Base-by-base conservation (phyloP, 2,329 filamentous ascomycete species). In the Tolypocladium tundrense region DNA sequence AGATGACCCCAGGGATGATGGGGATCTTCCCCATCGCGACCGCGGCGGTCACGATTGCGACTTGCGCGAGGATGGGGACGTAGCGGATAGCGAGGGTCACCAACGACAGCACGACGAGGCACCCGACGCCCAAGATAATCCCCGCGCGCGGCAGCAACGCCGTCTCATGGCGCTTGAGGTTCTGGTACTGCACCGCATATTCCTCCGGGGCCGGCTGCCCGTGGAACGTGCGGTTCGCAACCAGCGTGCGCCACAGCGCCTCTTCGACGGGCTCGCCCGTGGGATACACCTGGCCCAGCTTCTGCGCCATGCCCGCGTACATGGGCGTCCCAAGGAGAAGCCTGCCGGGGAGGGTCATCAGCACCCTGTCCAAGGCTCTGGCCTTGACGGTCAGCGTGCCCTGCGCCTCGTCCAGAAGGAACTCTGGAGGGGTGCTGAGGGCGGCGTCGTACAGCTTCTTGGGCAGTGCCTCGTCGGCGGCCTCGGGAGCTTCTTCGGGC, bases 201-300 rank as follows among this genome's bases (percentile, higher is more conserved):
- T 54, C 57, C 2, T 57, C 52, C 16, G 57, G 57, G 8, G 57
- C 57, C 14, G 16, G 50, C 31, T 48, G 53, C 7, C 57, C 59
- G 35, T 50, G 41, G 16, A 54, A 54, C 37, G 59, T 58, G 40
- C 57, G 48, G 54, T 60, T 60, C 11, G 43, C 59, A 24, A 57
- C 53, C 35, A 58, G 21, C 21, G 57, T 60, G 10, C 59, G 59
- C 57, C 59, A 60, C 2, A 58, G 33, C n/a, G 59, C 59, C 48
- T 60, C 59, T 8, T 50, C 41, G 14, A 54, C 52, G 31, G 59
- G 37, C 27, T 58, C 57, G 35, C 59, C 59, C 10, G 57, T 58
- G 21, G 45, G n/a, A 35, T 60, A 60, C 24, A 45, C 35, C 10
- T 7, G n/a, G 37, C 59, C 57, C 14, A 60, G 19, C n/a, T 40